Base-by-base conservation (phyloP, 352 stramenopile species). In the Phytophthora citrophthora region DNA sequence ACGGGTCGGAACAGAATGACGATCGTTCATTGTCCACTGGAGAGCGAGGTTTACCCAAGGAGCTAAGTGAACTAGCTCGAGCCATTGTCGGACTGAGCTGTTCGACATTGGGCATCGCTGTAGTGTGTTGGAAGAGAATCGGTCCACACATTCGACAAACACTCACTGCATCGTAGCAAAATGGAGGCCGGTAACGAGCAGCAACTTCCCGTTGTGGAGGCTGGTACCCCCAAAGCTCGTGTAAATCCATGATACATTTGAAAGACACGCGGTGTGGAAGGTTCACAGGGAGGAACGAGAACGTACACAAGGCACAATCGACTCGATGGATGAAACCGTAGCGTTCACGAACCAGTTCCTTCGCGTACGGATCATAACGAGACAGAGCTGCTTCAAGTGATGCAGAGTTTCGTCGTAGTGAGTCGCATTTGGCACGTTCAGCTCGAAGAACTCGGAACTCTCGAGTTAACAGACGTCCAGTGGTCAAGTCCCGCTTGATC, bases 81-180 rank as follows among this genome's bases (percentile, higher is more conserved):
- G 50, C 38, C 43, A 61, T 62, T 26, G 52, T 55, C 16, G 44
- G 48, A 40, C 46, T 65, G 13, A 24, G 26, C 24, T 46, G 62
- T 15, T 63, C 65, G 40, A 20, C 46, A 44, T 56, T 59, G 10
- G 61, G 67, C 2, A 24, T 49, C 23, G 67, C 61, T 38, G 69
- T 86, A 10, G 75, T 77, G 58, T 82, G 63, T 53, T 83, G 47
- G 23, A 80, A 77, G n/a, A 93, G 73, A 34, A 93, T 86, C 45
- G 86, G 82, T 2, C 79, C 84, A 58, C 84, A 93, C 70, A 93
- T 77, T n/a, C 81, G 81, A 27, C 84, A 93, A 26, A 91, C 77
- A 15, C 76, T 76, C 23, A 91, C 84, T 10, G 80, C 74, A 56
- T 93, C 81, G 56, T 93, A 93, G 62, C 84, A 91, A 20, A 88